Percentiles rank a stretch among this genome's conserved stretches.
Evolutionary conservation across 2,329 filamentous ascomycete species (phyloP).

Genomic region (Penicillium sp.): DNA sequence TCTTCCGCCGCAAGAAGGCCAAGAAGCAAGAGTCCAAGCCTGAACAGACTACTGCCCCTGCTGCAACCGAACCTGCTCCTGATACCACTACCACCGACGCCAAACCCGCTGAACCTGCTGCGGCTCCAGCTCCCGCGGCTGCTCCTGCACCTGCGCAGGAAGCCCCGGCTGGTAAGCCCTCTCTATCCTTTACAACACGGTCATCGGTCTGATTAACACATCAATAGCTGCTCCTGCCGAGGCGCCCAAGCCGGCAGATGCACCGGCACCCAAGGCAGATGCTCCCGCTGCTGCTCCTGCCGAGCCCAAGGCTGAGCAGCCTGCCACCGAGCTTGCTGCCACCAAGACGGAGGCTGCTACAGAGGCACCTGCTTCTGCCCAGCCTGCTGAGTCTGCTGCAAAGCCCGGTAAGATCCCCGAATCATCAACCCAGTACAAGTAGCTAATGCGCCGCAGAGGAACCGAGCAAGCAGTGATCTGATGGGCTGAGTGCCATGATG

Average conservation of each 20-base stretch:
- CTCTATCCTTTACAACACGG: no score
- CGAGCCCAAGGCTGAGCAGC: slow-evolving; percentile 27
- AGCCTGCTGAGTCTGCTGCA: slow-evolving; percentile 34
- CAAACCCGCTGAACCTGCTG: slow-evolving; percentile 6
- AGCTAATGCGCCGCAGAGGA: no score
- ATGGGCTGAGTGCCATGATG: no score
- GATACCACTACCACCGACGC: slow-evolving; percentile 5
- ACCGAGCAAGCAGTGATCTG: no score
- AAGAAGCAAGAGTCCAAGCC: slow-evolving; percentile 14
- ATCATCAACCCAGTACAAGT: no score
- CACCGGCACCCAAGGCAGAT: slow-evolving; percentile 4
- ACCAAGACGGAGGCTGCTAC: slow-evolving; percentile 15
- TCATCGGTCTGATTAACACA: no score
- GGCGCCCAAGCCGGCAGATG: not conserved
- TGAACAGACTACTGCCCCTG: slow-evolving; percentile 3
- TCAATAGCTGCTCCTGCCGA: no score
- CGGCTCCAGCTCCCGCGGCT: not conserved
- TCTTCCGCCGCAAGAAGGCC: slow-evolving; percentile 31
- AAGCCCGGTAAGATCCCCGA: no score
- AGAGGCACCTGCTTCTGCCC: slow-evolving; percentile 22
- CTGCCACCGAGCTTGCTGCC: slow-evolving; percentile 34
- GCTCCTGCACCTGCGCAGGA: not conserved
- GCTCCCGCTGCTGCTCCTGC: slow-evolving; percentile 1
- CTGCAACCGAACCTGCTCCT: slow-evolving; percentile 8
- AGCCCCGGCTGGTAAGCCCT: not conserved